phyloP scores from a whole-genome alignment of 345 rosid genomes.

The Gossypium longicalyx region DNA sequence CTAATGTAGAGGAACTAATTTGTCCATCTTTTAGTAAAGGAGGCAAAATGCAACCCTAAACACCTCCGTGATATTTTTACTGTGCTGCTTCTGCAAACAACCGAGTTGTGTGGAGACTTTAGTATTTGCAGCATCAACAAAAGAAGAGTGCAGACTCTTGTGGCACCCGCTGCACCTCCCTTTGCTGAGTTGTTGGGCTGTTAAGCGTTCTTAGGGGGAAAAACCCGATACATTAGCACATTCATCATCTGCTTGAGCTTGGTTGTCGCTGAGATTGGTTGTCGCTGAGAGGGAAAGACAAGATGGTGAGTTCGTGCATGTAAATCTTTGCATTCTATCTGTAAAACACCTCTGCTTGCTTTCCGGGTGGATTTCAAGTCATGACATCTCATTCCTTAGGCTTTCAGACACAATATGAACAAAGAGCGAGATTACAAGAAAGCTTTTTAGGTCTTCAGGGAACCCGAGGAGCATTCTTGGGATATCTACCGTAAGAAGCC shows the following conservation, averaged over 20 bases:
- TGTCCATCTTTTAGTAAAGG: too few species aligned
- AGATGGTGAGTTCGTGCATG: background rate
- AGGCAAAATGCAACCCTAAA: too few species aligned
- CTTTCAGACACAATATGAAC: background rate
- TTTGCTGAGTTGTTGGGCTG: background rate
- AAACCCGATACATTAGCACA: background rate
- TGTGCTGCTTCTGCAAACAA: too few species aligned
- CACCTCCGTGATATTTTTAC: too few species aligned
- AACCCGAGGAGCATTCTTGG: conserved; percentile 44
- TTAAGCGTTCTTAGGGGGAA: background rate
- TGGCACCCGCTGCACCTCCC: background rate
- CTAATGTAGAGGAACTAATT: too few species aligned
- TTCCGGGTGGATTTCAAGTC: background rate
- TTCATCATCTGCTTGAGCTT: background rate
- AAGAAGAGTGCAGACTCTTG: background rate
- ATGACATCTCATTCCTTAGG: background rate
- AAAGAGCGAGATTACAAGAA: background rate
- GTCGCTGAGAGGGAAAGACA: background rate
- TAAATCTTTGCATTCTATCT: too few species aligned
- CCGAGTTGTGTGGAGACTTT: too few species aligned
- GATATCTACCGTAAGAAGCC: conserved; percentile 70
- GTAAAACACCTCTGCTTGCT: background rate
- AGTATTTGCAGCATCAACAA: background rate
- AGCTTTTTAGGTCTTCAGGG: conserved; percentile 31
- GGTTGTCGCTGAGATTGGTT: background rate